Percentiles rank a stretch among this genome's conserved stretches.
phyloP scores from a whole-genome alignment of 2,329 filamentous ascomycete species.

The Pestalotiopsis sp. region DNA sequence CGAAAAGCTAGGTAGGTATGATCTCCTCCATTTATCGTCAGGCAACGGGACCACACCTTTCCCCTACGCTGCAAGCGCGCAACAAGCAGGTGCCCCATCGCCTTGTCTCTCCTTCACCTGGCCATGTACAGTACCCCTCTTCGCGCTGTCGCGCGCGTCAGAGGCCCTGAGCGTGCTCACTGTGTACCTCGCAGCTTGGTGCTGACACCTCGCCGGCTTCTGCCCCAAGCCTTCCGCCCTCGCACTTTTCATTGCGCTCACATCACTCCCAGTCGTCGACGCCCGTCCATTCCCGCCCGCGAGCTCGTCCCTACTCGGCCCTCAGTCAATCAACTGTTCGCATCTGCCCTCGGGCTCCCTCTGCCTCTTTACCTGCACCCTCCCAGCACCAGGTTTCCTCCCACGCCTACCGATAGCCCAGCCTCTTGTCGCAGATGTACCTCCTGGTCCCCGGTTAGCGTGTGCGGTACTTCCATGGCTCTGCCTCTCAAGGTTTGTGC shows the following conservation, averaged over 20 bases:
- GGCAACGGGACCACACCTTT: conserved; percentile 7
- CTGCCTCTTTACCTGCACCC: conserved; percentile 20
- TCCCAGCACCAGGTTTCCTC: conserved; percentile 18
- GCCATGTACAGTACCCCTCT: conserved; percentile 10
- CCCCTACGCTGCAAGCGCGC: conserved; percentile 5
- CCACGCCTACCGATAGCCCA: conserved; percentile 13
- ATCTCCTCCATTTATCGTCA: background rate
- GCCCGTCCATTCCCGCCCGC: conserved; percentile 13
- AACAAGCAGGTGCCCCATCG: background rate
- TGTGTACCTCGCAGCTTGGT: conserved; percentile 16
- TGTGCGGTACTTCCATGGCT: conserved; percentile 23
- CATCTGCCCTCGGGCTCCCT: conserved; percentile 15
- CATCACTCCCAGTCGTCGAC: conserved; percentile 17
- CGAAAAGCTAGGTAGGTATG: background rate
- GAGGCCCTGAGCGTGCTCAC: conserved; percentile 6
- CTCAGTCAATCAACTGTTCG: conserved; percentile 18
- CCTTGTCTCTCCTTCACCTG: background rate
- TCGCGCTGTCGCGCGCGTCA: background rate
- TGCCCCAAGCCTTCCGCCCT: conserved; percentile 11
- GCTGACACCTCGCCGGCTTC: background rate
- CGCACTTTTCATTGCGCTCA: conserved; percentile 16
- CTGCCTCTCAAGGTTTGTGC: conserved; percentile 1
- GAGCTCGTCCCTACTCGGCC: conserved; percentile 7
- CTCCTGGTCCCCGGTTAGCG: conserved; percentile 34
- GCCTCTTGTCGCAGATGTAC: conserved; percentile 24